Evolutionary conservation across 2,329 filamentous ascomycete species (phyloP), one percentile per base, ranked within the genome.

Genomic region (Gaeumannomyces tritici): DNA sequence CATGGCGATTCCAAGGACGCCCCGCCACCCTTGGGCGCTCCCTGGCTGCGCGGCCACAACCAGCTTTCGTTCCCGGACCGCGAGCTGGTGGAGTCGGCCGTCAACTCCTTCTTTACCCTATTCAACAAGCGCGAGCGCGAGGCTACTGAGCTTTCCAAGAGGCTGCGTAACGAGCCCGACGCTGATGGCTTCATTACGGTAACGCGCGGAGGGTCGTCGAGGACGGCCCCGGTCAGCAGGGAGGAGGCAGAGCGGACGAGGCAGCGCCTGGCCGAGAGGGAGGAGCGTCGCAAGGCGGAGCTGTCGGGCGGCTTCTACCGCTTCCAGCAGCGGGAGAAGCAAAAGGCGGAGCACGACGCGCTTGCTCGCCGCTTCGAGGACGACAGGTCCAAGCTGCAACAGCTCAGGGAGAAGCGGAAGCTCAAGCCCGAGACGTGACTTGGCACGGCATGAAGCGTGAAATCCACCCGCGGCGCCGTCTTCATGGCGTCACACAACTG

Each of bases 101-200:
- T 96, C 28, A 92, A 97, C 70, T 85, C 87, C 47, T 98, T 92
- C 79, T 96, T 98, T 82, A 83, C 84, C 27, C 80, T 86, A n/a
- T 98, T 92, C 77, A 89, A 81, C 77, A 83, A 71, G 77, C 90
- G 80, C 76, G 89, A 83, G 80, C 85, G 74, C 75, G 88, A 80
- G 74, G 87, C 79, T 68, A 82, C 70, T 66, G 87, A 78, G 76
- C 81, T 79, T 71, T 89, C 76, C 71, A 86, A 84, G 76, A 78
- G 83, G 62, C 78, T 88, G 65, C 86, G 90, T 64, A 88, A 89
- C 67, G 87, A 91, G 69, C 91, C 93, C 0, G 95, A 99, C 73
- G 93, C 91, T 70, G 95, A 99, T 73, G 95, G 95, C 2, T 99
- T 99, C 73, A 83, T 98, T 59, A 98, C 93, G 4, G 95, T 99